Conservation (phyloP, 1,284 basidiomycete species). For the Melampsora larici-populina region DNA sequence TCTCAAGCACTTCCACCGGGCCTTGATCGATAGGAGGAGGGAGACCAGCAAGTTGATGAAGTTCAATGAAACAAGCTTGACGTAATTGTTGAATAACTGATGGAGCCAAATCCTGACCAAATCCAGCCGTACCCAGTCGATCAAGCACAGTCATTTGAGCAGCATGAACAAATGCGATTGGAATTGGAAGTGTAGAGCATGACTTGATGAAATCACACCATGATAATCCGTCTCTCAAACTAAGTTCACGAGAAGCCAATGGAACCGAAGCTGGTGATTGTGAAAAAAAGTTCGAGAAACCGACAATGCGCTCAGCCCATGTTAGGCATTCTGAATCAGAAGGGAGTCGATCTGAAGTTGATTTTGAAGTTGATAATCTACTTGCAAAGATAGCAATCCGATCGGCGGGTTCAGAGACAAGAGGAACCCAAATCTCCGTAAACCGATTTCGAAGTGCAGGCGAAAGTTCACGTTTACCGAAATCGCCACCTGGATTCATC, state of each 20-base stretch:
- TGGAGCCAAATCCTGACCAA: conserved; percentile 31
- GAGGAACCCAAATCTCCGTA: conserved; percentile 98
- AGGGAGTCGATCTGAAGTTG: conserved; percentile 54
- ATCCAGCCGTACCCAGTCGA: conserved; percentile 52
- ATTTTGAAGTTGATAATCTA: conserved; percentile 64
- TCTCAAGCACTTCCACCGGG: not conserved
- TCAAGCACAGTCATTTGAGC: conserved; percentile 55
- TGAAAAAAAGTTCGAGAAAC: conserved; percentile 79
- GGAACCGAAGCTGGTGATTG: conserved; percentile 64
- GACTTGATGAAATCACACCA: conserved; percentile 88
- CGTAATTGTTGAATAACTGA: conserved; percentile 18
- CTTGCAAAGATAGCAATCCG: conserved; percentile 73
- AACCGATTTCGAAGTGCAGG: conserved; percentile 96
- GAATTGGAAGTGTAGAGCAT: conserved; percentile 17
- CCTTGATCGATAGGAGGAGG: not conserved
- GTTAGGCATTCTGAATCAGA: conserved; percentile 46
- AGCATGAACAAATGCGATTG: conserved; percentile 54
- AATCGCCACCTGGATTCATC: conserved; percentile 99
- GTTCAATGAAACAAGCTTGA: conserved; percentile 13
- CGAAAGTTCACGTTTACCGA: conserved; percentile 97
- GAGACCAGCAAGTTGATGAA: conserved; percentile 21
- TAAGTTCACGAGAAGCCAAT: conserved; percentile 59
- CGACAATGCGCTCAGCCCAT: conserved; percentile 68
- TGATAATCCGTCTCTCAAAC: conserved; percentile 80
- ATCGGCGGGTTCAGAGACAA: conserved; percentile 72